Base-by-base conservation (phyloP, 2,329 filamentous ascomycete genomes). In the Chaetomium globosum region DNA sequence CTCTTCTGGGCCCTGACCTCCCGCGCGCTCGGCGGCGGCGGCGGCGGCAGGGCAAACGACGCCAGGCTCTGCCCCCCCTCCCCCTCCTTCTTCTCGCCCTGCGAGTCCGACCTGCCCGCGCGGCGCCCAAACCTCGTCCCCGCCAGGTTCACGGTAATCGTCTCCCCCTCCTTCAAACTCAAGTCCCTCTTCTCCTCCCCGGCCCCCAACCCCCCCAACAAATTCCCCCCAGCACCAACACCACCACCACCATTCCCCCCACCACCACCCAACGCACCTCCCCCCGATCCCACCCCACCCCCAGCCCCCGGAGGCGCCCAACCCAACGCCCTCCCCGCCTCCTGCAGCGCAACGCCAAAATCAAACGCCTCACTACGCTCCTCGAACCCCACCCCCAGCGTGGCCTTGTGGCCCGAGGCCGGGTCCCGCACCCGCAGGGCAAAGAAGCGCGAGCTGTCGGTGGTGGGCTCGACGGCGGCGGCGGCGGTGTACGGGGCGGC, bases 101-200 rank as follows among this genome's bases (percentile, higher is more conserved):
- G 74, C 72, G 75, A 54, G 65, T 67, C 65, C 62, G 63, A 69
- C 53, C 65, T 43, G 23, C 65, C 67, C 75, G 81, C 57, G 70
- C 85, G 81, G 70, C 82, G 77, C 19, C 81, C 82, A 65, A 84
- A 81, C 69, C 81, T 81, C 57, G 77, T 77, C 26, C 87, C 86
- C 4, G 86, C 87, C 59, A 95, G 83, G 75, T 90, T 91, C 69
- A 96, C 88, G 28, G 89, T 92, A 71, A 96, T 96, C 21, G 90
- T 96, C 82, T 97, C 89, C 12, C 92, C 92, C 66, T 93, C 92
- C 77, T 96, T 96, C 69, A 97, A 77, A 73, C 90, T 93, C 74
- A 92, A 93, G 73, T 96, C 92, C 70, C 85, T 86, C 78, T 87
- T 89, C 73, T 85, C 84, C 64, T 81, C 79, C 51, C 77, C 77